A percentile compares a stretch with the other conserved stretches of the same genome.
These are phyloP conservation scores for Fusarium anguioides DNA, from an alignment of 2,329 filamentous ascomycete species.

Conservation along the genomic window DNA sequence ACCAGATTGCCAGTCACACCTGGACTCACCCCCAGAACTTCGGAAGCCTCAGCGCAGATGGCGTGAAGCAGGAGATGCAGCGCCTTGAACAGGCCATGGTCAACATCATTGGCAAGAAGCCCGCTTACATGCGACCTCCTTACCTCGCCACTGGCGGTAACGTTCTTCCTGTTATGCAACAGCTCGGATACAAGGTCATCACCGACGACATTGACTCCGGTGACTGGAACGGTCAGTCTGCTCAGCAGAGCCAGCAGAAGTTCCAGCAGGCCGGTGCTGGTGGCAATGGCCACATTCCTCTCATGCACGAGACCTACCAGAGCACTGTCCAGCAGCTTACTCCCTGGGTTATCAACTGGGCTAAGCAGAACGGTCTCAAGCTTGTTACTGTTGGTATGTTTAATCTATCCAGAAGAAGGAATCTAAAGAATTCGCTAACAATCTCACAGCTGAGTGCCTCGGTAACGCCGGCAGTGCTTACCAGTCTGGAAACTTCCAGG, in stretches of 20 bases:
- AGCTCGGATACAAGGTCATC: constrained; percentile 68
- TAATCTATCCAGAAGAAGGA: fast-evolving
- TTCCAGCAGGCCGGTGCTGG: constrained; percentile 59
- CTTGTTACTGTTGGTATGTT: constrained; percentile 63
- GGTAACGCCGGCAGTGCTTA: constrained; percentile 29
- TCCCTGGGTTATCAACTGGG: constrained; percentile 63
- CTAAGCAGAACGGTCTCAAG: constrained; percentile 58
- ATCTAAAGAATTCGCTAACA: background rate
- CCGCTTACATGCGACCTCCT: constrained; percentile 62
- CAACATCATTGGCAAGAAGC: constrained; percentile 62
- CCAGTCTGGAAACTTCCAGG: constrained; percentile 22
- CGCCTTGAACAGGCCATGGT: constrained; percentile 62
- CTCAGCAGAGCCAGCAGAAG: constrained; percentile 62
- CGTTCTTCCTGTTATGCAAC: constrained; percentile 55
- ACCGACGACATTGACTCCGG: constrained; percentile 71
- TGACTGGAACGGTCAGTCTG: constrained; percentile 67
- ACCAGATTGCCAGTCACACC: constrained; percentile 66
- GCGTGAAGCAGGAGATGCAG: constrained; percentile 61
- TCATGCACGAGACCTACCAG: constrained; percentile 67
- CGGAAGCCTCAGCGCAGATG: constrained; percentile 51
- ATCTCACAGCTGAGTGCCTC: constrained; percentile 22
- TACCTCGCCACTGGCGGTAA: constrained; percentile 60
- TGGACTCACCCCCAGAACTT: constrained; percentile 62
- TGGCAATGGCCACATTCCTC: constrained; percentile 64
- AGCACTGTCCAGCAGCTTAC: constrained; percentile 61